A percentile compares a stretch with the other conserved stretches of the same genome.
These are phyloP conservation scores for Lactifluus volemus DNA, from an alignment of 768 basidiomycete genomes.

Conservation along the genomic window DNA sequence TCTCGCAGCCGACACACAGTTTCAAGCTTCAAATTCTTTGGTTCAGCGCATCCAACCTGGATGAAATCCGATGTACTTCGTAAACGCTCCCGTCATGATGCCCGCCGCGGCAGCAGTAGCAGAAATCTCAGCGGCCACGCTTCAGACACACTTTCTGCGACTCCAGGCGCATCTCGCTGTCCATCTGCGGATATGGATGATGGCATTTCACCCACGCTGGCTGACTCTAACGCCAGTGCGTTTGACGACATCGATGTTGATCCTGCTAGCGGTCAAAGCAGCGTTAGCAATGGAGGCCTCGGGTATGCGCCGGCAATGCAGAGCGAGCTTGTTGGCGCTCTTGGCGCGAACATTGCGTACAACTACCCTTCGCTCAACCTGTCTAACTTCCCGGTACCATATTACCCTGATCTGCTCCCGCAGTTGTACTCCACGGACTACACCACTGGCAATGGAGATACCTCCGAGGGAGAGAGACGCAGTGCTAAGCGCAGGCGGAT, in stretches of 20 bases:
- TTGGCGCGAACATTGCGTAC: constrained; percentile 29
- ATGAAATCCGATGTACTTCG: constrained; percentile 91
- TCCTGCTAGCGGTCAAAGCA: constrained; percentile 41
- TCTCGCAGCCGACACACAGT: no score
- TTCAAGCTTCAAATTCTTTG: constrained; percentile 50
- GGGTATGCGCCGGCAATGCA: constrained; percentile 33
- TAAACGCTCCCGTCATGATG: constrained; percentile 77
- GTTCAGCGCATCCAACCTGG: constrained; percentile 75
- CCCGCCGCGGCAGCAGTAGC: constrained; percentile 41
- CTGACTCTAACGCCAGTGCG: constrained; percentile 41
- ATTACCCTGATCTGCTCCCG: constrained; percentile 61
- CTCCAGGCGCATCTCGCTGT: constrained; percentile 65
- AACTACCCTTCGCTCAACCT: constrained; percentile 32
- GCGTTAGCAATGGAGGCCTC: constrained; percentile 22
- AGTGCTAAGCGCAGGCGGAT: constrained; percentile 61
- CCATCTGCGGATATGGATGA: constrained; percentile 42
- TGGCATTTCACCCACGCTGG: constrained; percentile 48
- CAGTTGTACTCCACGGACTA: constrained; percentile 48
- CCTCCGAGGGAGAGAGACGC: constrained; percentile 38
- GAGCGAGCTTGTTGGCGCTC: constrained; percentile 45
- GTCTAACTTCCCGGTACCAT: constrained; percentile 55
- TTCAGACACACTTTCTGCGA: constrained; percentile 66
- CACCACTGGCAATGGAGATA: constrained; percentile 40
- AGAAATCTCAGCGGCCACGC: constrained; percentile 27
- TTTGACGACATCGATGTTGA: constrained; percentile 8